Base-by-base conservation (phyloP, 345 rosid genomes). In the Murraya koenigii region DNA sequence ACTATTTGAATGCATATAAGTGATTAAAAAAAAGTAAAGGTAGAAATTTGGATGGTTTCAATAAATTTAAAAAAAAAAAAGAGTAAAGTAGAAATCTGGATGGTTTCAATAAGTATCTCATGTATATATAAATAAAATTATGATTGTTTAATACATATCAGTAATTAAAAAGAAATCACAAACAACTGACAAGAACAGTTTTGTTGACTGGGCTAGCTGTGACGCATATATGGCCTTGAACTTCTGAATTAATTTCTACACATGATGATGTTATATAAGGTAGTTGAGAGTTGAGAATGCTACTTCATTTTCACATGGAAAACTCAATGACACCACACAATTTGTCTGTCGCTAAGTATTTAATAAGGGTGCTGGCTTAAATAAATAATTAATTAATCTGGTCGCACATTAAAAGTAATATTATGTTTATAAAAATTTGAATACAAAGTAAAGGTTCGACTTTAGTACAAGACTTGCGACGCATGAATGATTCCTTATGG, bases 271-370 rank as follows among this genome's bases (percentile, higher is more conserved):
- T 36, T 23, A 54, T 23, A 15, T 2, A 14, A 7, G 33, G 76
- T 72, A 13, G 76, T 59, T 72, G 55, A 58, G 61, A 58, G 13
- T 58, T n/a, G 61, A 26, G 67, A 30, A 73, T 73, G 67, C 33
- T 25, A 39, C 20, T 73, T 73, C 76, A 73, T 60, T 60, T 72
- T 44, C 76, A n/a, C 33, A n/a, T 58, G 32, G 75, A 72, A 72
- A 72, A 58, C 59, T 22, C 75, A 23, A 55, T 11, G 63, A 1
- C 36, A 28, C 59, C 6, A 3, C n/a, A 6, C 36, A 14, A 6
- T 69, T 15, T 44, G 33, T 68, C 0, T 44, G 33, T 68, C 0
- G 32, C n/a, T 1, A n/a, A 32, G 5, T 33, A 17, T 15, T 64
- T 33, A 15, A 61, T 28, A 26, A 28, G 32, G 1, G 15, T 32